Percentiles rank a stretch among this genome's conserved stretches.
phyloP scores from a whole-genome alignment of 192 early-diverging fungal genomes.

The Linnemannia exigua region DNA sequence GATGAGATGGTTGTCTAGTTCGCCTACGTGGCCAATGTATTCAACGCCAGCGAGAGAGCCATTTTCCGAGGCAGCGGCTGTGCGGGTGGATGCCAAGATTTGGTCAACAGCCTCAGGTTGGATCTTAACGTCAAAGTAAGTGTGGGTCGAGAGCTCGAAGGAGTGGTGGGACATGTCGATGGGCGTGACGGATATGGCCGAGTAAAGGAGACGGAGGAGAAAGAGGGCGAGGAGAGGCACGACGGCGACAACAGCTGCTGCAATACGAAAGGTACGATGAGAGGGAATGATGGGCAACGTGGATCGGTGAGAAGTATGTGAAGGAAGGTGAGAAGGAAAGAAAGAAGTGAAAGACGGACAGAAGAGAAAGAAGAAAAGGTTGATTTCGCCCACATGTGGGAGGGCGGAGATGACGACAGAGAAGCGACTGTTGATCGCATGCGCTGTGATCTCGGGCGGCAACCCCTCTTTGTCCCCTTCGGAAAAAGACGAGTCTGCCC shows the following conservation, averaged over 20 bases:
- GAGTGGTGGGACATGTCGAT: constrained; percentile 28
- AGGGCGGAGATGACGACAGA: neutral
- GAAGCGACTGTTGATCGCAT: neutral
- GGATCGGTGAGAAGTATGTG: neutral
- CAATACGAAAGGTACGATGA: neutral
- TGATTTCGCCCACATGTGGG: neutral
- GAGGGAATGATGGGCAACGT: constrained; percentile 20
- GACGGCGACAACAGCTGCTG: neutral
- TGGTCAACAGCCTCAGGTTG: constrained; percentile 26
- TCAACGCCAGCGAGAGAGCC: constrained; percentile 38
- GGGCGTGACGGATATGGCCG: neutral
- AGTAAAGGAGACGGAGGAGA: neutral
- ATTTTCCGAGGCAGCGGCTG: constrained; percentile 16
- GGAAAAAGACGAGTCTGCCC: constrained; percentile 2
- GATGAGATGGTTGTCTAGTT: constrained; percentile 46
- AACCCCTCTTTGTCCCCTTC: neutral
- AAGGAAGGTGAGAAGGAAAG: neutral
- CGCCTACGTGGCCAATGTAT: constrained; percentile 46
- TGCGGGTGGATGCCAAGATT: constrained; percentile 29
- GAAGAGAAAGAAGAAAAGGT: neutral
- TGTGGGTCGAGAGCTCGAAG: constrained; percentile 6
- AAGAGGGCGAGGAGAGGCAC: neutral
- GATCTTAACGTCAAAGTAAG: constrained; percentile 47
- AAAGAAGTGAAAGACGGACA: neutral
- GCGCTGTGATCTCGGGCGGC: neutral